Evolutionary conservation across 441 rosid species (phyloP).

Genomic region (Viola pubescens): DNA sequence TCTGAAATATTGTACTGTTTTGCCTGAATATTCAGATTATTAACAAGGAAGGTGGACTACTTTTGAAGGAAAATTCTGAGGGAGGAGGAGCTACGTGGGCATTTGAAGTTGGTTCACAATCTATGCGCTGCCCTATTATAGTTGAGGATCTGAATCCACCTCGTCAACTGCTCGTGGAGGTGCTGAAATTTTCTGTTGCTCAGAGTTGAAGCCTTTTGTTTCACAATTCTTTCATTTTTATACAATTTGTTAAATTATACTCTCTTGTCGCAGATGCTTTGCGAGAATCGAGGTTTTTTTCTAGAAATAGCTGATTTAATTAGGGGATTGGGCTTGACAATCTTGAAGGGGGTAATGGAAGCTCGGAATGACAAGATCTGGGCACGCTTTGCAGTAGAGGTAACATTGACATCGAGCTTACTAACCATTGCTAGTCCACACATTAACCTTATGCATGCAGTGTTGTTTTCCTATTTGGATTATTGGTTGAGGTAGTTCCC

Average conservation of each 20-base stretch:
- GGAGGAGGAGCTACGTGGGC: constrained; percentile 95
- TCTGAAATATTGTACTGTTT: neutral
- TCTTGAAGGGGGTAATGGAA: constrained; percentile 89
- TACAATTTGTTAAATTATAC: neutral
- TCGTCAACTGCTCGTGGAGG: constrained; percentile 92
- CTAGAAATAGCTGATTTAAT: constrained; percentile 86
- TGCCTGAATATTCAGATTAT: constrained; percentile 38
- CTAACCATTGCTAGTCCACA: neutral
- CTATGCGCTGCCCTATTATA: constrained; percentile 80
- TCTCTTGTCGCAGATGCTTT: constrained; percentile 57
- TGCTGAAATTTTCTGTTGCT: constrained; percentile 20
- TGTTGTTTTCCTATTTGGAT: too few relatives aligned
- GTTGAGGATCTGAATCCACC: constrained; percentile 87
- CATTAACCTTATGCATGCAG: neutral
- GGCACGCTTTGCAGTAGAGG: constrained; percentile 92
- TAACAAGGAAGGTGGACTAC: constrained; percentile 45
- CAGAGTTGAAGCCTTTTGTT: constrained; percentile 3
- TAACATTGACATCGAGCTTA: constrained; percentile 17
- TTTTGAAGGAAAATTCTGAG: constrained; percentile 50
- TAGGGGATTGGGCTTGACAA: constrained; percentile 79
- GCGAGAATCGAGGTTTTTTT: constrained; percentile 84
- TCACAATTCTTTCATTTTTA: constrained; percentile 6
- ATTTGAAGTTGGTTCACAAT: constrained; percentile 80
- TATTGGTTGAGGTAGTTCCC: too few relatives aligned
- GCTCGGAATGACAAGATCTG: constrained; percentile 69